Evolutionary conservation across 2,329 filamentous ascomycete species (phyloP), one percentile per base, ranked within the genome.

Genomic region (Aspergillus calidoustus): DNA sequence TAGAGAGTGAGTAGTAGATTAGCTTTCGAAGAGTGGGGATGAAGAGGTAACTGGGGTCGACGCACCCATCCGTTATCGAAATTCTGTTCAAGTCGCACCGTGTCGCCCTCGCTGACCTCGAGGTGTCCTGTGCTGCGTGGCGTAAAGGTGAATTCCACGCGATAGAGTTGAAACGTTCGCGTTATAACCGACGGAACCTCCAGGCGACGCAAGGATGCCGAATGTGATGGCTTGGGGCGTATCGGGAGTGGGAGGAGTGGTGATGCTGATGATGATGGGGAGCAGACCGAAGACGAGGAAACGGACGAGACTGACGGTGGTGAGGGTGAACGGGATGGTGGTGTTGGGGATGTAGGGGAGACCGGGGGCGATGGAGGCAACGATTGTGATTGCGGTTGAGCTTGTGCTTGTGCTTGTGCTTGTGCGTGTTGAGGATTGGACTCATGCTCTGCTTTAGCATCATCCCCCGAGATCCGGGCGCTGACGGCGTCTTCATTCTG

Each of bases 1-100:
- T 38, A 38, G 31, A 7, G 5, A 8, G 7, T 11, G 31, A 38
- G 15, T 38, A 9, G 15, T 38, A 38, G 31, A 38, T 38, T 38
- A 38, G 31, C 31, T 11, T 38, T 7, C 31, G 34, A 13, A 5
- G 5, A 3, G 31, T 38, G 31, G 13, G 31, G 31, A 38, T 11
- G 9, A 15, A 38, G 8, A 38, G 31, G 11, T 1, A 13, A 17
- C 5, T 7, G 25, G 25, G 25, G 25, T 28, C 25, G 5, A 50
- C 50, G 38, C 34, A 52, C 50, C 52, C 52, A 54, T 43, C 52
- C 52, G 25, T 54, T 38, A 22, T 54, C 52, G 25, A 46, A 54
- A 7, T 15, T 11, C n/a, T 54, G 52, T 15, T 54, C 52, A 15
- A 54, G 25, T 0, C 25, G 38, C 25, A 54, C 52, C 8, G 44